Evolutionary conservation across 2,329 filamentous ascomycete species (phyloP).

Genomic region (Aspergillus caelatus): DNA sequence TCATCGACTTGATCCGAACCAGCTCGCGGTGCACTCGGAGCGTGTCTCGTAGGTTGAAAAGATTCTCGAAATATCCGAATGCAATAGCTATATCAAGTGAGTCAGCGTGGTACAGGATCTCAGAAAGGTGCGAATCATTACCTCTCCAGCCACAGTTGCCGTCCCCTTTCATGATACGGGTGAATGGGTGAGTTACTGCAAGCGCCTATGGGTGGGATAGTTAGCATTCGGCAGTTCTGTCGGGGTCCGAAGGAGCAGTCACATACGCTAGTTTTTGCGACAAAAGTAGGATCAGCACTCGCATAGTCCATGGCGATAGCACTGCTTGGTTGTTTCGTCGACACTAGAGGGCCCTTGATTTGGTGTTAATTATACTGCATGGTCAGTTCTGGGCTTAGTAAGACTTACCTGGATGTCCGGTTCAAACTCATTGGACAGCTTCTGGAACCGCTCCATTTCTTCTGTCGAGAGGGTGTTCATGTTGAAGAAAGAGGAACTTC

Average conservation of each 20-base stretch:
- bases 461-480: slow-evolving; percentile 50
- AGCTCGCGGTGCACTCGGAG: slow-evolving; percentile 70
- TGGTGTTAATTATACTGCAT: slow-evolving; percentile 26
- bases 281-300: slow-evolving; percentile 80
- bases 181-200: slow-evolving; percentile 81
- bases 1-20: slow-evolving; percentile 70
- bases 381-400: background rate
- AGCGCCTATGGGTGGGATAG: slow-evolving; percentile 63
- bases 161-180: slow-evolving; percentile 85
- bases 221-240: slow-evolving; percentile 13
- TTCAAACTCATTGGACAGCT: slow-evolving; percentile 63
- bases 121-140: slow-evolving; percentile 54
- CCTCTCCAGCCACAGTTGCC: slow-evolving; percentile 98
- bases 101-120: slow-evolving; percentile 14
- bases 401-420: slow-evolving; percentile 56
- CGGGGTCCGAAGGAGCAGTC: background rate
- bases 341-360: slow-evolving; percentile 78
- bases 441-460: slow-evolving; percentile 64
- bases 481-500: slow-evolving; percentile 23
- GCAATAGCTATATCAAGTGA: slow-evolving; percentile 68
- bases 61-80: slow-evolving; percentile 88
- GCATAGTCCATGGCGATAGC: slow-evolving; percentile 84
- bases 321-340: slow-evolving; percentile 74
- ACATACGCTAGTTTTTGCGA: slow-evolving; percentile 79
- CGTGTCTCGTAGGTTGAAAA: slow-evolving; percentile 69